Base-by-base conservation (phyloP, 306 rosid species). In the Acmispon strigosus region DNA sequence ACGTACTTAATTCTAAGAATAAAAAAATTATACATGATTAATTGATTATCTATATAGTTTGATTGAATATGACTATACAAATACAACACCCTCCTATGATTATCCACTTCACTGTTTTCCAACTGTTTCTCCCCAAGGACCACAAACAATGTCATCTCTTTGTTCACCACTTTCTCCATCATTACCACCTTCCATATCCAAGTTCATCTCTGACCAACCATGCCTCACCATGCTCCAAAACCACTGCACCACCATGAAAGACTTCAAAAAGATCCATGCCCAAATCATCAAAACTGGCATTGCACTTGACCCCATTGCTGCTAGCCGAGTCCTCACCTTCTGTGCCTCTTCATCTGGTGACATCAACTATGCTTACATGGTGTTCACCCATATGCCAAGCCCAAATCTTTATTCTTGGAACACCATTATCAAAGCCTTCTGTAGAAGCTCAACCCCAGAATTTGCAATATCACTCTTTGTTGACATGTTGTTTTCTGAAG, bases 401-500 rank as follows among this genome's bases (percentile, higher is more conserved):
- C 94, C 90, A 50, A 93, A 82, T 62, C 89, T 61, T 4, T 88
- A 85, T 79, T 70, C 87, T 47, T 88, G 98, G 96, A 93, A 88
- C 80, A 88, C 92, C 11, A 78, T 90, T 72, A 88, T 88, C 6
- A 84, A 96, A 83, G 91, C 85, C 73, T 94, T 89, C 84, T 87
- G 94, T 45, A 68, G 83, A 37, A 89, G 94, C 84, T 83, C 88
- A 56, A 75, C 78, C 54, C 96, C 97, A 18, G 74, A 83, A 13
- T 34, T 22, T 27, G 92, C 92, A 2, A 16, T 93, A 12, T 84
- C 77, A 77, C 88, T 90, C 52, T 90, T 90, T 83, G 52, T 86
- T 79, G 78, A 90, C n/a, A 89, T 94, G 97, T 61, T 93, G 69
- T 69, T 59, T 63, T 85, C 94, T 8, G 19, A 45, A 9, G 48